phyloP scores from a whole-genome alignment of 139 green algal species.

The Gonium pectorale region DNA sequence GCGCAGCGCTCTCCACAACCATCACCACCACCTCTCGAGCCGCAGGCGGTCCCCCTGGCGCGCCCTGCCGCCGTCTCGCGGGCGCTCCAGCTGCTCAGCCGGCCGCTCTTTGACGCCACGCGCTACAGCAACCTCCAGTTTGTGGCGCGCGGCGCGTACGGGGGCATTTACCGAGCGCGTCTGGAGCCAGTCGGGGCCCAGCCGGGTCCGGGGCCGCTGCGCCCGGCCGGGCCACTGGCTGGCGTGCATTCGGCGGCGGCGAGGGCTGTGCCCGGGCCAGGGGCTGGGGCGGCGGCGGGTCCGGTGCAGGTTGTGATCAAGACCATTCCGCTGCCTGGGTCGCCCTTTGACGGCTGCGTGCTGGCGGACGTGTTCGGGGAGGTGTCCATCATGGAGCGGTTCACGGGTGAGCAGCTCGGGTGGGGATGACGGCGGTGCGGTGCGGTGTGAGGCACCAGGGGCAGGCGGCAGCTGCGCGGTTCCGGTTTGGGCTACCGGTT shows the following conservation, averaged over 20 bases:
- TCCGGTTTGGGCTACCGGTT: no score
- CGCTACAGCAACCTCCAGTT: conserved; percentile 63
- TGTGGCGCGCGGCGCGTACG: conserved; percentile 65
- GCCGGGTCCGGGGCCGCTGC: not conserved
- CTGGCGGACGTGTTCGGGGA: conserved; percentile 81
- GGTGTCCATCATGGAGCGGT: conserved; percentile 75
- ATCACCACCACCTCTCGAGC: not conserved
- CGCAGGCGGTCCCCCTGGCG: not conserved
- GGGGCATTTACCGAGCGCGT: conserved; percentile 64
- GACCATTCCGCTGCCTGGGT: conserved; percentile 69
- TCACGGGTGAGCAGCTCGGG: conserved; percentile 48
- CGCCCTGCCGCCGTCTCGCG: conserved; percentile 39
- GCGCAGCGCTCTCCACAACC: not conserved
- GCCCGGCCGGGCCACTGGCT: no score
- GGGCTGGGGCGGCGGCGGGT: not conserved
- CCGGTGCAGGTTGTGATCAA: conserved; percentile 67
- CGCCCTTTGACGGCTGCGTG: conserved; percentile 64
- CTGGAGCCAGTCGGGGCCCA: not conserved
- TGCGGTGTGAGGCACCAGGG: not conserved
- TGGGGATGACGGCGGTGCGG: not conserved
- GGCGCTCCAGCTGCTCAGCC: conserved; percentile 70
- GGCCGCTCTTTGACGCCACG: conserved; percentile 57
- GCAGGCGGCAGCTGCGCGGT: no score
- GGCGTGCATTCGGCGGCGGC: not conserved
- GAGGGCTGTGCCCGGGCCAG: not conserved